phyloP scores from a whole-genome alignment of 2,329 filamentous ascomycete genomes.

The Zasmidium citrigriseum region DNA sequence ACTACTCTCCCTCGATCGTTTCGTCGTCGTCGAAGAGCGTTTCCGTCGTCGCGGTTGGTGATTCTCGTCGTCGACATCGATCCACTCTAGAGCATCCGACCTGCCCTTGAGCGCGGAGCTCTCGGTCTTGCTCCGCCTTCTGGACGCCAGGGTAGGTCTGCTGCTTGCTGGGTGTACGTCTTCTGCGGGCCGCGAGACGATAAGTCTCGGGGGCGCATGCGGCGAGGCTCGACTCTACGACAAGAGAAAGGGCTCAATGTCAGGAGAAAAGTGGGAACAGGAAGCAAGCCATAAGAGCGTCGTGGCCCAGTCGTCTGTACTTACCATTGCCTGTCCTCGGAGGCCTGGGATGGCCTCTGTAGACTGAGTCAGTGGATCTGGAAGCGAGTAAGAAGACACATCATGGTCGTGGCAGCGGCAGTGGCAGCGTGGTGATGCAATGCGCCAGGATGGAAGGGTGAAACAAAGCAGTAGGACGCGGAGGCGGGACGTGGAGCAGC shows the following conservation, averaged over 20 bases:
- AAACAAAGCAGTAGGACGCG: constrained; percentile 5
- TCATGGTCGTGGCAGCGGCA: constrained; percentile 4
- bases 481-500: constrained; percentile 20
- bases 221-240: constrained; percentile 21
- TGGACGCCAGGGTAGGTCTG: constrained; percentile 18
- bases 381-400: constrained; percentile 23
- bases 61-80: constrained; percentile 28
- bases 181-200: constrained; percentile 26
- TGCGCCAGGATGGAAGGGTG: constrained; percentile 15
- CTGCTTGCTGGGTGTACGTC: constrained; percentile 17
- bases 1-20: constrained; percentile 14
- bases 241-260: constrained; percentile 21
- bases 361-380: constrained; percentile 23
- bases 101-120: constrained; percentile 20
- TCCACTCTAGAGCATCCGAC: constrained; percentile 27
- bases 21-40: constrained; percentile 6
- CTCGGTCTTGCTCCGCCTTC: constrained; percentile 24
- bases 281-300: constrained; percentile 6
- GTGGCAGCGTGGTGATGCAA: constrained; percentile 17
- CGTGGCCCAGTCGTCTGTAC: too few relatives aligned
- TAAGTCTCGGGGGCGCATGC: constrained; percentile 25
- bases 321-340: constrained; percentile 26
- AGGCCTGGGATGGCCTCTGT: constrained; percentile 16
- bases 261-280: constrained; percentile 17
- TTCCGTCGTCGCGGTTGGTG: constrained; percentile 15